These are phyloP conservation scores for Candida sojae DNA, from an alignment of 1,139 yeast species.

Conservation along the genomic window DNA sequence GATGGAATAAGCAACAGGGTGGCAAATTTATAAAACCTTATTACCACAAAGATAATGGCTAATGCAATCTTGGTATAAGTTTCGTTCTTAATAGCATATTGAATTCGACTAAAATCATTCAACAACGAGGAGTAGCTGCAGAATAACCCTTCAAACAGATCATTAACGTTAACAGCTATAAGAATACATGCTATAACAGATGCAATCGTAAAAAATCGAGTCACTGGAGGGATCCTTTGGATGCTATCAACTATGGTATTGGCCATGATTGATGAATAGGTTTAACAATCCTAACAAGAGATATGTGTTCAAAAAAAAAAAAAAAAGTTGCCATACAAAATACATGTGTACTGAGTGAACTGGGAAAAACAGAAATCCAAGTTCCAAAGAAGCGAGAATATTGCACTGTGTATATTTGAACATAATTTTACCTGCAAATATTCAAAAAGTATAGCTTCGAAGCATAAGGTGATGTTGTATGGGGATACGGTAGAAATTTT, in stretches of 20 bases:
- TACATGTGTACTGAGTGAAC: too few relatives aligned
- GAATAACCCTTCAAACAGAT: slow-evolving; percentile 10
- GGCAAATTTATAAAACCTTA: slow-evolving; percentile 47
- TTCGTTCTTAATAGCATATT: slow-evolving; percentile 6
- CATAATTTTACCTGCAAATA: too few relatives aligned
- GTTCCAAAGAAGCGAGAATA: too few relatives aligned
- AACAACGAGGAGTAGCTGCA: slow-evolving; percentile 4
- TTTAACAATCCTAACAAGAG: too few relatives aligned
- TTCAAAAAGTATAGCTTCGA: too few relatives aligned
- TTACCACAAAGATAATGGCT: slow-evolving; percentile 12
- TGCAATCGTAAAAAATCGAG: slow-evolving; percentile 44
- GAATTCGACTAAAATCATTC: background rate
- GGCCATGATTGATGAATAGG: slow-evolving; percentile 8
- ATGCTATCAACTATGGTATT: slow-evolving; percentile 29
- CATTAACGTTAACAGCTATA: slow-evolving; percentile 13
- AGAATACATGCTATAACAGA: slow-evolving; percentile 34
- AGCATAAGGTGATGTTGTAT: too few relatives aligned
- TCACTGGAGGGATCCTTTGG: slow-evolving; percentile 46
- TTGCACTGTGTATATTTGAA: too few relatives aligned
- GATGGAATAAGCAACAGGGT: slow-evolving; percentile 50
- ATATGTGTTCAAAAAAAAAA: too few relatives aligned
- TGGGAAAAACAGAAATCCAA: too few relatives aligned
- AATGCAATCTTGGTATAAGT: slow-evolving; percentile 6
- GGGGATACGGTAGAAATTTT: too few relatives aligned
- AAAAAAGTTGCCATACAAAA: too few relatives aligned